Evolutionary conservation across 345 rosid genomes (phyloP).

Genomic region (Dipteronia sinensis): DNA sequence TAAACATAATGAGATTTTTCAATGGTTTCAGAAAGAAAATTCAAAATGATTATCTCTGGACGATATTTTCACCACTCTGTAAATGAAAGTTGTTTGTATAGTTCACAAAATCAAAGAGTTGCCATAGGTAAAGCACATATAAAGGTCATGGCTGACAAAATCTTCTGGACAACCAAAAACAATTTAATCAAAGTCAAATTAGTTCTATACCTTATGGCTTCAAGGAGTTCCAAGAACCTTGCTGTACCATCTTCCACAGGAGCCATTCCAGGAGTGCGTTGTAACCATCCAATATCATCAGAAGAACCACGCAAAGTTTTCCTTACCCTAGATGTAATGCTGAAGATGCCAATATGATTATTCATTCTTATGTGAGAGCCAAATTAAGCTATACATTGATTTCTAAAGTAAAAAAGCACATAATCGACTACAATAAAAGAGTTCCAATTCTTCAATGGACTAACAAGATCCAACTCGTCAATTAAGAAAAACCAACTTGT

Average conservation of each 20-base stretch:
- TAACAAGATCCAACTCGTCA: background rate
- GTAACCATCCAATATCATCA: conserved; percentile 78
- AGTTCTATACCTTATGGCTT: conserved; percentile 42
- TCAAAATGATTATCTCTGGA: too few relatives aligned
- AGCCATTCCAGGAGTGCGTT: conserved; percentile 58
- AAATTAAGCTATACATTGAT: conserved; percentile 1
- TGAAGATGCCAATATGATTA: conserved; percentile 28
- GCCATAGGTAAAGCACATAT: background rate
- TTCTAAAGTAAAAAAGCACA: background rate
- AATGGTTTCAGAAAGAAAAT: too few relatives aligned
- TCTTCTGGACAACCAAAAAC: background rate
- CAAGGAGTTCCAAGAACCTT: conserved; percentile 62
- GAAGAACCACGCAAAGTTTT: conserved; percentile 64
- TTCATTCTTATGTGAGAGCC: conserved; percentile 3
- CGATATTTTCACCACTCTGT: background rate
- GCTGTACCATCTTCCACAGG: conserved; percentile 59
- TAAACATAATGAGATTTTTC: too few relatives aligned
- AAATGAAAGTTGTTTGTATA: background rate
- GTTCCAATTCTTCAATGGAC: conserved; percentile 6
- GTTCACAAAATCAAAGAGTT: background rate
- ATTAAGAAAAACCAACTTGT: conserved; percentile 17
- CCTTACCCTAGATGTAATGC: conserved; percentile 51
- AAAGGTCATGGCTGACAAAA: background rate
- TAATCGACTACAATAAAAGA: background rate
- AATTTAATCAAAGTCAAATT: conserved; percentile 3